A percentile compares a stretch with the other conserved stretches of the same genome.
Evolutionary conservation across 345 rosid species (phyloP).

Genomic region (Microthlaspi erraticum): DNA sequence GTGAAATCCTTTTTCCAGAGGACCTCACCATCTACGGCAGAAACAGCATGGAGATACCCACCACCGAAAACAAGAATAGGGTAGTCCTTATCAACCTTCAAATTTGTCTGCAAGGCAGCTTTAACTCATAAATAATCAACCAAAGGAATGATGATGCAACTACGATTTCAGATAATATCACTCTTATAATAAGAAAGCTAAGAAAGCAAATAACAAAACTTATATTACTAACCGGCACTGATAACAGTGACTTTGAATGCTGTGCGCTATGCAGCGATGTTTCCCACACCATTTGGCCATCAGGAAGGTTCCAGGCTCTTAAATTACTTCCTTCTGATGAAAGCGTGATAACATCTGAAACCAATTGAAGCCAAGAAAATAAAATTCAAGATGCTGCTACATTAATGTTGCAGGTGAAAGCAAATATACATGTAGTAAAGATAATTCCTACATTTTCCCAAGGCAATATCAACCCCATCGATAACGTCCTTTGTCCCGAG

Average conservation of each 20-base stretch:
- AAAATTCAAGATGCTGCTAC: conserved; percentile 18
- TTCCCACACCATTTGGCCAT: conserved; percentile 99
- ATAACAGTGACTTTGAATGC: conserved; percentile 64
- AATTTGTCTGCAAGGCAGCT: conserved; percentile 58
- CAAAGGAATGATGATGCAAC: conserved; percentile 17
- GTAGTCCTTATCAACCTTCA: conserved; percentile 73
- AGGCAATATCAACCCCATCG: conserved; percentile 75
- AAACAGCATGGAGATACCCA: conserved; percentile 85
- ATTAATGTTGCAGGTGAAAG: conserved; percentile 12
- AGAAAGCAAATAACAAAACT: conserved; percentile 24
- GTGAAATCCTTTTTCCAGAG: conserved; percentile 88
- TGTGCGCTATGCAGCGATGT: conserved; percentile 63
- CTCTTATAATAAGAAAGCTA: conserved; percentile 9
- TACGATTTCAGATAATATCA: conserved; percentile 6
- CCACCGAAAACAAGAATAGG: conserved; percentile 62
- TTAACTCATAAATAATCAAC: conserved; percentile 23
- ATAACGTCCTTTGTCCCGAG: conserved; percentile 72
- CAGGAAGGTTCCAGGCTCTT: conserved; percentile 99
- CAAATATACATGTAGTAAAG: neutral
- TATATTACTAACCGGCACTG: conserved; percentile 62
- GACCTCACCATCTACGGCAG: conserved; percentile 83
- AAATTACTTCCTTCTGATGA: conserved; percentile 78
- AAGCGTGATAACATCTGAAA: conserved; percentile 82
- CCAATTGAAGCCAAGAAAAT: conserved; percentile 20
- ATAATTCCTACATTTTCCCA: conserved; percentile 75